Base-by-base conservation (phyloP, 2,329 filamentous ascomycete species). In the Graphiopsis chlorocephala region DNA sequence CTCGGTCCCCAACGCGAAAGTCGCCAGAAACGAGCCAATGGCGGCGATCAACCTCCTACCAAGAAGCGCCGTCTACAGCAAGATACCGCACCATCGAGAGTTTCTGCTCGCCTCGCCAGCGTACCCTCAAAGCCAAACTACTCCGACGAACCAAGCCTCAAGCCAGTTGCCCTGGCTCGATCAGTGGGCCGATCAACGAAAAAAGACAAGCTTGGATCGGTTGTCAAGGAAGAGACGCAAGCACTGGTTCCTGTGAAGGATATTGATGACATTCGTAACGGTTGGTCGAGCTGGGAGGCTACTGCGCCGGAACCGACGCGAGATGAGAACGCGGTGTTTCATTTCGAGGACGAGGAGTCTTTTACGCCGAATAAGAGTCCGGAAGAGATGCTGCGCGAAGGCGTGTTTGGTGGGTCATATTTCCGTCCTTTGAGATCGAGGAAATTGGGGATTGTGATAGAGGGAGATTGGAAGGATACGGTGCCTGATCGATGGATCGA, bases 301-400 rank as follows among this genome's bases (percentile, higher is more conserved):
- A 66, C 69, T 0, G 82, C 78, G 3, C 59, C 74, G 0, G 65
- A 74, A 3, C 83, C 83, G 0, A 78, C 76, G 0, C 76, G 82
- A 31, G 78, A 81, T 63, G 71, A 72, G 0, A 68, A 74, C n/a
- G 79, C 77, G 7, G 77, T 72, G 0, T 82, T 84, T 65, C 80
- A 81, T 66, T 85, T 85, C 71, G 64, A 64, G 11, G 67, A 65
- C 4, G 77, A 80, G 64, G 79, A 79, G 0, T 68, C 68, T 28
- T 85, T 85, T 70, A 77, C 72, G 1, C 83, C 83, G 2, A 85
- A 85, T 70, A 85, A 84, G 68, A 82, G 81, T 1, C 83, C 83
- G 4, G 78, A 80, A 61, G 81, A 81, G 63, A 81, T 85, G 67
- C 76, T 85, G 14, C 77, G 80, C 23, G 81, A 85, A 73, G 83